Evolutionary conservation across 164 flowering plant genomes (phyloP).

Genomic region (Pachysandra terminalis): DNA sequence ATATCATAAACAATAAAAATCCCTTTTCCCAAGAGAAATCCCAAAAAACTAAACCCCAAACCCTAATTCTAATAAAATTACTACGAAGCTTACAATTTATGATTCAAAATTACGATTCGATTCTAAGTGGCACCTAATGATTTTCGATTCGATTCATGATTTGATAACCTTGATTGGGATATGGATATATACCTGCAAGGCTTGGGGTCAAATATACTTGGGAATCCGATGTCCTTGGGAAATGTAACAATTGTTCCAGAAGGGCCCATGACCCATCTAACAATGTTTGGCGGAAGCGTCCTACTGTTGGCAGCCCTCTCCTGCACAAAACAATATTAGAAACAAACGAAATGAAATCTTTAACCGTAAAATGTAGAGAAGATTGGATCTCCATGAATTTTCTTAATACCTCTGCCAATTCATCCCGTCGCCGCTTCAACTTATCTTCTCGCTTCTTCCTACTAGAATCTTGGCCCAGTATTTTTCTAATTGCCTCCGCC

Average conservation of each 20-base stretch:
- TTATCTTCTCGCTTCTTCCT: constrained; percentile 88
- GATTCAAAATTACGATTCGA: too few relatives aligned
- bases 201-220: constrained; percentile 63
- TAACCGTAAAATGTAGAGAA: neutral
- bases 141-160: too few relatives aligned
- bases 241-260: constrained; percentile 74
- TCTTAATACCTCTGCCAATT: constrained; percentile 74
- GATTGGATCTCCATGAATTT: neutral
- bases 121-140: too few relatives aligned
- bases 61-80: too few relatives aligned
- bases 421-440: constrained; percentile 78
- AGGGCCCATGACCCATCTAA: constrained; percentile 73
- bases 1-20: too few relatives aligned
- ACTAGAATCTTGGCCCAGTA: constrained; percentile 91
- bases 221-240: constrained; percentile 67
- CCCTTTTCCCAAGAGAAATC: too few relatives aligned
- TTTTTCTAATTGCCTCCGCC: constrained; percentile 96
- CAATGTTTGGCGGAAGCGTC: constrained; percentile 46
- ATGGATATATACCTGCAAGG: constrained; percentile 53
- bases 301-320: constrained; percentile 77
- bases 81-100: too few relatives aligned
- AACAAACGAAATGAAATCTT: neutral
- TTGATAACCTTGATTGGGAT: too few relatives aligned
- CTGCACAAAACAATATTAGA: constrained; percentile 30
- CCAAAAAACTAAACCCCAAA: too few relatives aligned